Base-by-base conservation (phyloP, 495 filamentous ascomycete species). In the Clavariopsis aquatica region DNA sequence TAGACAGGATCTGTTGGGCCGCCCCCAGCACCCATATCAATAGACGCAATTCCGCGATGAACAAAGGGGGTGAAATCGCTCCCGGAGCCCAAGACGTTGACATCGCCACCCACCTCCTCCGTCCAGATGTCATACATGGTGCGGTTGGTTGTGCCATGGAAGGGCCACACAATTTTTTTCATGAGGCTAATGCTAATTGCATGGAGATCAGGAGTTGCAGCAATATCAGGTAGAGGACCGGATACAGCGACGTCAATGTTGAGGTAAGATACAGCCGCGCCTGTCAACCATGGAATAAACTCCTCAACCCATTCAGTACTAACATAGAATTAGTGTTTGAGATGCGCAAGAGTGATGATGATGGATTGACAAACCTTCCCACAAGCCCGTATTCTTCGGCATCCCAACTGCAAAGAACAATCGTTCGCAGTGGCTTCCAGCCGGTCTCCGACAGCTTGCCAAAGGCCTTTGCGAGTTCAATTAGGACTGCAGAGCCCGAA, bases 171-270 rank as follows among this genome's bases (percentile, higher is more conserved):
- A 34, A 75, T 61, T 45, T 73, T 73, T 45, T 72, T 67, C 69
- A 70, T 72, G 20, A 62, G 43, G 5, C 62, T 63, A 0, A 45
- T 52, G 17, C 26, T 52, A n/a, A 73, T 68, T 15, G 43, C 41
- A 53, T 73, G 69, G 12, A 75, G 47, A 12, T 73, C 71, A 5
- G 71, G 71, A 22, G 66, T 69, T 0, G 73, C 73, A n/a, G 66
- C 27, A 17, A 72, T 28, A 12, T 51, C 62, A 1, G 71, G 71
- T 12, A 62, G 29, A 0, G 71, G 66, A 20, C 86, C 85, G 26
- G 75, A 64, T 15, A 81, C 78, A 41, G 79, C 85, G 6, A 87
- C 79, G 69, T 89, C 87, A 34, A 90, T 79, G 70, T 90, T 89
- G 29, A 90, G 65, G 64, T 89, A 89, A 1, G 85, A 85, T 12